These are phyloP conservation scores for Pelargonium fulgidum DNA, from an alignment of 441 rosid species.

Conservation along the genomic window DNA sequence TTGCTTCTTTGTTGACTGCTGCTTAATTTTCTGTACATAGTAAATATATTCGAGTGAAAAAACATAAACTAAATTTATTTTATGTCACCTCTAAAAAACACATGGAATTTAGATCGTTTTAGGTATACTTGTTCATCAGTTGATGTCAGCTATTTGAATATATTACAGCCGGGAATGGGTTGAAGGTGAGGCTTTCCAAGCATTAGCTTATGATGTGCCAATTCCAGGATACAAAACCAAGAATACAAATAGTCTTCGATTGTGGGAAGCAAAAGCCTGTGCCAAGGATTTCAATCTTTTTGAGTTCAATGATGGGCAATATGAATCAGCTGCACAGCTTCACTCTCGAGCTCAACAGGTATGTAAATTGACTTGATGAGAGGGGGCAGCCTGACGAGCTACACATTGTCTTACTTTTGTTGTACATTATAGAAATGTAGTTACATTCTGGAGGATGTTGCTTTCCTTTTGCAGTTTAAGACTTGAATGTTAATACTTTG, in stretches of 20 bases:
- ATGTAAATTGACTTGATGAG: conserved; percentile 14
- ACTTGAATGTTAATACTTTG: background rate
- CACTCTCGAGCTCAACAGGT: conserved; percentile 92
- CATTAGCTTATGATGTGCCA: conserved; percentile 96
- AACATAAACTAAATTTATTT: background rate
- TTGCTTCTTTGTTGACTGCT: conserved; percentile 8
- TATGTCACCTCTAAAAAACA: conserved; percentile 4
- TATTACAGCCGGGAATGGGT: conserved; percentile 78
- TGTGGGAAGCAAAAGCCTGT: conserved; percentile 94
- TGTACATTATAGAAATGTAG: background rate
- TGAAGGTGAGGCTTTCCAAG: conserved; percentile 85
- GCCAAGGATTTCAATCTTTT: conserved; percentile 73
- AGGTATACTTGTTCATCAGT: conserved; percentile 10
- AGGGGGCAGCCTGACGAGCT: conserved; percentile 5
- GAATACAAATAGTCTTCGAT: conserved; percentile 93
- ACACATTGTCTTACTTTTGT: background rate
- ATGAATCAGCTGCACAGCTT: conserved; percentile 83
- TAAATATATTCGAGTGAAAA: conserved; percentile 8
- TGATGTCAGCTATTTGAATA: conserved; percentile 24
- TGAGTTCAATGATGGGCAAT: conserved; percentile 91
- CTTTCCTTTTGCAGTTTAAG: background rate
- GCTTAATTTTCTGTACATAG: background rate
- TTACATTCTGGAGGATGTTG: background rate
- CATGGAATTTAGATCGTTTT: conserved; percentile 3
- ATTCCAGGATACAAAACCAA: conserved; percentile 95